Evolutionary conservation across 2,329 filamentous ascomycete species (phyloP).

Genomic region (Pestalotiopsis sp.): DNA sequence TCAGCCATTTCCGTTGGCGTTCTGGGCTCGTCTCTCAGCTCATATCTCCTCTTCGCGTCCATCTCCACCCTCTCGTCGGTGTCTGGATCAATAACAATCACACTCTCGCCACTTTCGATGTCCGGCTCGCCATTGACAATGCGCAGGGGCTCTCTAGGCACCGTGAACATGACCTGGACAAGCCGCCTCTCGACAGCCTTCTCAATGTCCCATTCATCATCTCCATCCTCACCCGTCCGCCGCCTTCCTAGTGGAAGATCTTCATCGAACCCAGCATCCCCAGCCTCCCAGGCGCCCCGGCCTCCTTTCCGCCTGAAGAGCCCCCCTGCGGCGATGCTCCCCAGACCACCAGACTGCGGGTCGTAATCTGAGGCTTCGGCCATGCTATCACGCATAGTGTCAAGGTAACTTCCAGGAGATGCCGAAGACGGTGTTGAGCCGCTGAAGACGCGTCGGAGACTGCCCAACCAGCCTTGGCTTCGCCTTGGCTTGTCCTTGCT

Average conservation of each 20-base stretch:
- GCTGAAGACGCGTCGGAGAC: conserved; percentile 62
- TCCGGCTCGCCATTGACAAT: conserved; percentile 82
- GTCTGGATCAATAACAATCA: conserved; percentile 43
- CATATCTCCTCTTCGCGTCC: conserved; percentile 5
- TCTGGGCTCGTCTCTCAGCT: background rate
- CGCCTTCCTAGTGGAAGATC: conserved; percentile 3
- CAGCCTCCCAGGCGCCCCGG: conserved; percentile 52
- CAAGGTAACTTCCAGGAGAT: conserved; percentile 24
- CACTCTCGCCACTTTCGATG: conserved; percentile 42
- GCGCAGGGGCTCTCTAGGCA: conserved; percentile 79
- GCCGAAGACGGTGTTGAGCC: conserved; percentile 37
- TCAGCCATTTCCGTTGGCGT: background rate
- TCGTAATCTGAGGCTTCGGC: conserved; percentile 44
- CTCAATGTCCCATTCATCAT: conserved; percentile 76
- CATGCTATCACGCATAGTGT: conserved; percentile 31
- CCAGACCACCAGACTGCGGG: conserved; percentile 41
- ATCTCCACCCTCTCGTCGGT: conserved; percentile 18
- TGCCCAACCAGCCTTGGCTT: conserved; percentile 68
- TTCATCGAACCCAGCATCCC: conserved; percentile 19
- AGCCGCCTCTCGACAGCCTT: conserved; percentile 68
- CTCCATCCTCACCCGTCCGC: conserved; percentile 53
- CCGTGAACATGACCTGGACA: conserved; percentile 89
- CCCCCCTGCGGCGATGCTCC: conserved; percentile 42
- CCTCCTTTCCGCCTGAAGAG: conserved; percentile 57
- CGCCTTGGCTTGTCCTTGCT: conserved; percentile 56